phyloP scores from a whole-genome alignment of 768 basidiomycete species.

The Mycena sanguinolenta region DNA sequence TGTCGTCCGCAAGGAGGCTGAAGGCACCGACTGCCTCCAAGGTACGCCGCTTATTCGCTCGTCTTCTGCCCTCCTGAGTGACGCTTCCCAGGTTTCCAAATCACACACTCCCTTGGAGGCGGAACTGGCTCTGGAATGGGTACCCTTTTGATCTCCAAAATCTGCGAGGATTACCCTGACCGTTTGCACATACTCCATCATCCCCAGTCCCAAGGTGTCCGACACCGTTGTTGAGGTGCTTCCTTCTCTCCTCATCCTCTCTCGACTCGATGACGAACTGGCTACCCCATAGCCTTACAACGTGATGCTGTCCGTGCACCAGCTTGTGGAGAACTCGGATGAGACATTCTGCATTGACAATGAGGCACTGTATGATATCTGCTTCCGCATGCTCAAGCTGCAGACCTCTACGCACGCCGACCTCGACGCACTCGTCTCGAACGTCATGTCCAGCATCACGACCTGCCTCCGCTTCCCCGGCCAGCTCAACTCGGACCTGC shows the following conservation, averaged over 20 bases:
- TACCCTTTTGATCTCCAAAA: conserved; percentile 98
- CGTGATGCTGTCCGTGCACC: conserved; percentile 97
- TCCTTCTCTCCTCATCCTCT: conserved; percentile 10
- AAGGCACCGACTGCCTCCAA: no score
- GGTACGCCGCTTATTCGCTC: no score
- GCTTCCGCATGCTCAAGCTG: conserved; percentile 97
- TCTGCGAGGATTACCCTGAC: conserved; percentile 98
- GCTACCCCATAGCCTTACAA: conserved; percentile 84
- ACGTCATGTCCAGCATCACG: conserved; percentile 98
- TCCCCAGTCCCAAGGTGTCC: conserved; percentile 98
- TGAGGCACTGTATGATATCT: conserved; percentile 99
- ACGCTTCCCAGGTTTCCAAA: no score
- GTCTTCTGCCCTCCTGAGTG: no score
- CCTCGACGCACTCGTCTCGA: conserved; percentile 97
- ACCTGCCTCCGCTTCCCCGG: conserved; percentile 99
- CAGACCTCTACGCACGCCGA: conserved; percentile 96
- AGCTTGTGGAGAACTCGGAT: conserved; percentile 99
- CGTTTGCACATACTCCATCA: conserved; percentile 99
- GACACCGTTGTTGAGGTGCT: conserved; percentile 96
- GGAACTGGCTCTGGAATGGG: conserved; percentile 99
- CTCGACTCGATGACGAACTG: conserved; percentile 6
- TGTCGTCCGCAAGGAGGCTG: no score
- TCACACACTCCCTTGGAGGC: no score
- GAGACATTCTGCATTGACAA: conserved; percentile 99
- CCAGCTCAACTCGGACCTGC: conserved; percentile 98